Percentiles rank a stretch among this genome's conserved stretches.
phyloP scores from a whole-genome alignment of 495 filamentous ascomycete species.

The Podospora bellae-mahoneyi region DNA sequence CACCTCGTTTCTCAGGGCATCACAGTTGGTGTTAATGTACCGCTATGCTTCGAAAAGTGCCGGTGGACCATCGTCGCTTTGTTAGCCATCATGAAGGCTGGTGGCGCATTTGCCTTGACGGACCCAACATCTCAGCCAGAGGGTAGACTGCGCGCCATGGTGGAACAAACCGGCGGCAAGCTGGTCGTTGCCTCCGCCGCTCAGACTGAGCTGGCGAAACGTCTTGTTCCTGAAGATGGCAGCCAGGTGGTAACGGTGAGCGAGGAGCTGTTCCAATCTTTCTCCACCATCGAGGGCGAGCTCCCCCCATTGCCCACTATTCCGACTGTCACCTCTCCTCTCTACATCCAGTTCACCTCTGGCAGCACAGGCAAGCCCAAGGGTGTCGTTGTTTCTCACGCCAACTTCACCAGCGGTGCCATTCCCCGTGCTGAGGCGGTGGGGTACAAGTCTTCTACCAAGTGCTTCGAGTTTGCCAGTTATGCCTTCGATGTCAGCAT shows the following conservation, averaged over 20 bases:
- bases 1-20: slow-evolving; percentile 43
- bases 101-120: slow-evolving; percentile 43
- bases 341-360: slow-evolving; percentile 48
- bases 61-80: slow-evolving; percentile 50
- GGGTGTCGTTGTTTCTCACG: slow-evolving; percentile 44
- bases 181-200: slow-evolving; percentile 53
- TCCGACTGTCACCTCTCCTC: slow-evolving; percentile 27
- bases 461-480: slow-evolving; percentile 49
- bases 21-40: slow-evolving; percentile 44
- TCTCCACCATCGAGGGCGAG: not conserved
- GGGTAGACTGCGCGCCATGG: slow-evolving; percentile 51
- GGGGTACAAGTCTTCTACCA: slow-evolving; percentile 37
- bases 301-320: slow-evolving; percentile 23
- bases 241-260: slow-evolving; percentile 27
- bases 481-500: slow-evolving; percentile 53
- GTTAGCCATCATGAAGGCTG: slow-evolving; percentile 53
- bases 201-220: slow-evolving; percentile 31
- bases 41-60: slow-evolving; percentile 56
- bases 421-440: slow-evolving; percentile 40
- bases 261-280: slow-evolving; percentile 7
- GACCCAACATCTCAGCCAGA: slow-evolving; percentile 43
- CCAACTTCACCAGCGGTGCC: slow-evolving; percentile 42
- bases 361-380: slow-evolving; percentile 50
- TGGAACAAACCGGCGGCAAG: slow-evolving; percentile 47
- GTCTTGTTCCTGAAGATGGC: slow-evolving; percentile 27